Base-by-base conservation (phyloP, 768 basidiomycete genomes). In the Hericium rajendrae region DNA sequence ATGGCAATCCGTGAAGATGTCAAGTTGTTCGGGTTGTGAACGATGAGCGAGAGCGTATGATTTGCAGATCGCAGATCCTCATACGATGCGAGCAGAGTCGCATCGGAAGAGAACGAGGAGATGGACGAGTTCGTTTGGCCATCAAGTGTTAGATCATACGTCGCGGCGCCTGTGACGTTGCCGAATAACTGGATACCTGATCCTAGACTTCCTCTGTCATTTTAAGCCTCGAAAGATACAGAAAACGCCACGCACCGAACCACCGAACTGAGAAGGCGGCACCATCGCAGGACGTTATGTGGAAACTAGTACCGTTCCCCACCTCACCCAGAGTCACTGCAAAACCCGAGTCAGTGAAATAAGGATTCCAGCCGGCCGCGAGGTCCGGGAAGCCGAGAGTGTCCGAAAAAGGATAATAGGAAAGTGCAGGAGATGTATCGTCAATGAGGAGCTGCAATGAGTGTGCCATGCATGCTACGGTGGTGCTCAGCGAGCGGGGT, bases 321-420 rank as follows among this genome's bases (percentile, higher is more conserved):
- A 71, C 68, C 54, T 74, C 67, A 15, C 79, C 80, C 16, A 59
- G 56, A 15, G 66, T 60, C 12, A 69, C 57, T 0, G 76, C 73
- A 54, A 78, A 83, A 8, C 81, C 83, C 12, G 82, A 78, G 43
- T 46, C 51, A 2, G 72, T 69, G 69, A 78, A 88, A 70, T 75
- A 79, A 16, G 86, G 79, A 66, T 82, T 82, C 89, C 89, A 91
- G 65, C 86, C 86, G 26, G 73, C 74, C 18, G 68, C 64, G 43
- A 81, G 63, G 62, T 82, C 73, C 69, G 52, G 75, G 28, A 51
- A 56, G 41, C 78, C 72, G 57, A 81, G 71, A 11, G 77, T 78
- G 68, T 86, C 84, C 46, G 72, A 65, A 58, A 82, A 78, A 22
- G 88, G 87, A 58, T 68, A 74, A 72, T 88, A 90, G 26, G 64